Conservation (phyloP, 2,329 filamentous ascomycete species). For the Thelonectria olida region DNA sequence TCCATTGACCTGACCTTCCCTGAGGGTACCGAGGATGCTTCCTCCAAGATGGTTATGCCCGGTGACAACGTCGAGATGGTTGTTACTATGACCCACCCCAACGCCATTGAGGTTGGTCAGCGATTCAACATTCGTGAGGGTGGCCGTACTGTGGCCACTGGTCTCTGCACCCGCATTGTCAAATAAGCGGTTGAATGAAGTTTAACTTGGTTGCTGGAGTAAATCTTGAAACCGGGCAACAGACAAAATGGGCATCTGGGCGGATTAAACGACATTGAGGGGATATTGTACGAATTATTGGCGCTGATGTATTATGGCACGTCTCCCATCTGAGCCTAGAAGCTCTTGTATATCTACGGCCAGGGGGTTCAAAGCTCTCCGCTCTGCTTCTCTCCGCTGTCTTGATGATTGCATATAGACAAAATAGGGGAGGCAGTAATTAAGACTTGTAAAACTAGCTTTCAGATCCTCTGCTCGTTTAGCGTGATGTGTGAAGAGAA, state of each 20-base stretch:
- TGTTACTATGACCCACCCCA: slow-evolving; percentile 82
- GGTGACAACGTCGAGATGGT: slow-evolving; percentile 99
- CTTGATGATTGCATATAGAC: slow-evolving; percentile 48
- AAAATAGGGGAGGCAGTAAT: slow-evolving; percentile 43
- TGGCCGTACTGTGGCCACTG: slow-evolving; percentile 87
- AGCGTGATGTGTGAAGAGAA: background rate
- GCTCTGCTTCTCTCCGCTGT: slow-evolving; percentile 53
- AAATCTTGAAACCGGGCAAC: background rate
- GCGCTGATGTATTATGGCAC: slow-evolving; percentile 41
- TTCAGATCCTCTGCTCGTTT: background rate
- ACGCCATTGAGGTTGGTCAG: slow-evolving; percentile 90
- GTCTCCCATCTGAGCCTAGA: slow-evolving; percentile 41
- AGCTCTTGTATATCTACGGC: slow-evolving; percentile 51
- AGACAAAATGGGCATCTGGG: background rate
- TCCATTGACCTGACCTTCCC: slow-evolving; percentile 84
- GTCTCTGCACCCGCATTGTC: slow-evolving; percentile 79
- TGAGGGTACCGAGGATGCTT: slow-evolving; percentile 77
- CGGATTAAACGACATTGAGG: slow-evolving; percentile 27
- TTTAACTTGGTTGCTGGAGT: background rate
- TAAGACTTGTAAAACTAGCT: slow-evolving; percentile 41
- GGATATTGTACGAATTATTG: slow-evolving; percentile 38
- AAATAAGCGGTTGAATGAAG: slow-evolving; percentile 53
- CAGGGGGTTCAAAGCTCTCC: slow-evolving; percentile 49
- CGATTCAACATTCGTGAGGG: slow-evolving; percentile 99
- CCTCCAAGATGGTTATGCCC: slow-evolving; percentile 89